Conservation (phyloP, 2,329 filamentous ascomycete genomes). For the Claviceps citrina region DNA sequence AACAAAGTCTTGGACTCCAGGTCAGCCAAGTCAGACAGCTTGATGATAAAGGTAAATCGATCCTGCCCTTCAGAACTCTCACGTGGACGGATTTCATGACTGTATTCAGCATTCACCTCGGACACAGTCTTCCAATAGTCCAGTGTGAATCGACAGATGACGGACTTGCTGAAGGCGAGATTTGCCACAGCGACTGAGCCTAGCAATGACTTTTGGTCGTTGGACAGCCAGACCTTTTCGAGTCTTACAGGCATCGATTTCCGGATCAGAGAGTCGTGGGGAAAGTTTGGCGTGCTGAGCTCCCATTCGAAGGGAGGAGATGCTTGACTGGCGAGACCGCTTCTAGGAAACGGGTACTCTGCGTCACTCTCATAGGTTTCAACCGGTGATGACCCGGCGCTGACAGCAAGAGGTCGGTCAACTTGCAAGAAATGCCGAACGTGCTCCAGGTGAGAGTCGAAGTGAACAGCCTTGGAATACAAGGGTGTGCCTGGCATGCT, state of each 20-base stretch:
- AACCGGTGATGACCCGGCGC: slow-evolving; percentile 79
- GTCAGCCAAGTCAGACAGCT: slow-evolving; percentile 78
- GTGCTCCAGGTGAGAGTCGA: slow-evolving; percentile 90
- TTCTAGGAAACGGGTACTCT: slow-evolving; percentile 70
- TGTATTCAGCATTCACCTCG: slow-evolving; percentile 80
- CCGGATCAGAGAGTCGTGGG: slow-evolving; percentile 36
- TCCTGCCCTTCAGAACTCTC: slow-evolving; percentile 57
- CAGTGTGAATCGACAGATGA: slow-evolving; percentile 86
- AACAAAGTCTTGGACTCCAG: slow-evolving; percentile 85
- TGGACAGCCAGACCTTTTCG: slow-evolving; percentile 74
- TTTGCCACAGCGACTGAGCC: slow-evolving; percentile 78
- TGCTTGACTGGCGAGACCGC: slow-evolving; percentile 19
- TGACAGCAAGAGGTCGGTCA: slow-evolving; percentile 89
- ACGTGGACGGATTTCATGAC: slow-evolving; percentile 57
- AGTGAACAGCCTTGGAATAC: slow-evolving; percentile 94
- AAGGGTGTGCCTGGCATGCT: slow-evolving; percentile 97
- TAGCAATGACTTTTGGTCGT: slow-evolving; percentile 72
- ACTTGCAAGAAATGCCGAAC: slow-evolving; percentile 91
- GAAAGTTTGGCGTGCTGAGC: slow-evolving; percentile 72
- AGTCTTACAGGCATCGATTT: slow-evolving; percentile 56
- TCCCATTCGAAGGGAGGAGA: slow-evolving; percentile 65
- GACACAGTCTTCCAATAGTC: slow-evolving; percentile 99
- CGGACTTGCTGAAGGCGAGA: slow-evolving; percentile 72
- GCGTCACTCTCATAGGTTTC: slow-evolving; percentile 74
- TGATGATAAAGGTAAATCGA: slow-evolving; percentile 87